phyloP scores from a whole-genome alignment of 2,329 filamentous ascomycete species.

The Helicocarpus griseus region DNA sequence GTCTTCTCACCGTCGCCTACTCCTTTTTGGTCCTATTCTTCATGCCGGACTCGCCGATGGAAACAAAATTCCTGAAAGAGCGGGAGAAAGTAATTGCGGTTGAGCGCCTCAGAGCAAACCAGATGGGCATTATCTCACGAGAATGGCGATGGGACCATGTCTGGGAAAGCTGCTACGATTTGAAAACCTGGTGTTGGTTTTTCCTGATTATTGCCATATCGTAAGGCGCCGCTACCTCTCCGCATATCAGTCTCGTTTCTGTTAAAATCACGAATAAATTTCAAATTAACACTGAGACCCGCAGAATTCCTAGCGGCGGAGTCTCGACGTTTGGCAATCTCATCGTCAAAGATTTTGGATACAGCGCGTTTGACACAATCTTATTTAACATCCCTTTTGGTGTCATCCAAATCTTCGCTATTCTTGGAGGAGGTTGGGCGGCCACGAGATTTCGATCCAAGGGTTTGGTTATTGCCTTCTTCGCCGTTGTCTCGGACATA shows the following conservation, averaged over 20 bases:
- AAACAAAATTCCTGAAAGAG: conserved; percentile 40
- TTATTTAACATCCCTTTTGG: conserved; percentile 36
- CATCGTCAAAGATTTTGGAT: conserved; percentile 35
- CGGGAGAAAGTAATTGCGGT: conserved; percentile 45
- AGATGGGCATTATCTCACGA: conserved; percentile 45
- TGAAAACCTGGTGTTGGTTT: conserved; percentile 28
- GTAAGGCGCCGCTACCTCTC: not conserved
- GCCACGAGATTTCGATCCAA: conserved; percentile 36
- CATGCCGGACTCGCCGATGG: conserved; percentile 43
- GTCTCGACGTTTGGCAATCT: conserved; percentile 32
- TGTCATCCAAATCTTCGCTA: conserved; percentile 28
- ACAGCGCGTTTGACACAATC: conserved; percentile 30
- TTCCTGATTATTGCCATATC: conserved; percentile 6
- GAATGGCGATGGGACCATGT: conserved; percentile 45
- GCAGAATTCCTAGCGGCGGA: conserved; percentile 29
- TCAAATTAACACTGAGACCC: not conserved
- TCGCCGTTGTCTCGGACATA: conserved; percentile 30
- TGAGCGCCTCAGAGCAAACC: conserved; percentile 46
- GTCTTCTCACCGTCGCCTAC: conserved; percentile 41
- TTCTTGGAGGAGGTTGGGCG: conserved; percentile 27
- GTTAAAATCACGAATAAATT: not conserved
- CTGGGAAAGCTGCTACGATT: conserved; percentile 20
- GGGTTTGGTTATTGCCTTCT: conserved; percentile 33
- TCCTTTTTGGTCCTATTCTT: conserved; percentile 37
- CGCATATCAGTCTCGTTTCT: not conserved